phyloP scores from a whole-genome alignment of 805 yeast species.

The Suhomyces sp. region DNA sequence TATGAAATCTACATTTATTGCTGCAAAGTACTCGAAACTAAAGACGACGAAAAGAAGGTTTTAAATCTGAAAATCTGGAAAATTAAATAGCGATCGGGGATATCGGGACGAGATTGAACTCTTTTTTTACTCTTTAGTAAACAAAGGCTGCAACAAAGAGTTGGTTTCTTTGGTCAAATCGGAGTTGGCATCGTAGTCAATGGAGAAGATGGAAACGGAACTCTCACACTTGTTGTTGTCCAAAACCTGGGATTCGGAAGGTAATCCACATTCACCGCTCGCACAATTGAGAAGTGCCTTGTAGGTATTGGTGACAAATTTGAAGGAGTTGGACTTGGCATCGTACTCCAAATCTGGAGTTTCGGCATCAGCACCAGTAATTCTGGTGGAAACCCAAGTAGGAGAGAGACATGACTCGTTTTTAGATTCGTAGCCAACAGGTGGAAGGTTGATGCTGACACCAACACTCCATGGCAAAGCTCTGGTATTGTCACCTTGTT shows the following conservation, averaged over 20 bases:
- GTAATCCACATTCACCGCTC: conserved; percentile 45
- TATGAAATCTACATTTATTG: neutral
- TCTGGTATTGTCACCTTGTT: conserved; percentile 35
- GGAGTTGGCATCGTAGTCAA: conserved; percentile 29
- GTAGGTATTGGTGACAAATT: conserved; percentile 11
- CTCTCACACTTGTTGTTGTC: conserved; percentile 25
- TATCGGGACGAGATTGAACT: neutral
- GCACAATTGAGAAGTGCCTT: conserved; percentile 23
- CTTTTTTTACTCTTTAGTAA: conserved; percentile 3
- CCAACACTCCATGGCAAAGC: conserved; percentile 45
- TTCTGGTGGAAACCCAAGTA: conserved; percentile 42
- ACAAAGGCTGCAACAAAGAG: conserved; percentile 12
- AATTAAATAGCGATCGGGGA: no score
- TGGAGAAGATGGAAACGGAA: conserved; percentile 24
- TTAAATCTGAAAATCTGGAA: neutral
- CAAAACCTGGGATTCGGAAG: conserved; percentile 37
- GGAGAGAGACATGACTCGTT: conserved; percentile 45
- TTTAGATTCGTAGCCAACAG: conserved; percentile 28
- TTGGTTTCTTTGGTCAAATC: conserved; percentile 10
- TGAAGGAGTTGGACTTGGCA: conserved; percentile 34
- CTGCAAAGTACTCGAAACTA: neutral
- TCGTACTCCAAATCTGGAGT: conserved; percentile 36
- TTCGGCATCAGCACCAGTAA: conserved; percentile 40
- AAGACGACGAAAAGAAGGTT: neutral
- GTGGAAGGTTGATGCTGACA: conserved; percentile 49